Conservation (phyloP, 1,139 yeast genomes). For the Geotrichum histeridarum region DNA sequence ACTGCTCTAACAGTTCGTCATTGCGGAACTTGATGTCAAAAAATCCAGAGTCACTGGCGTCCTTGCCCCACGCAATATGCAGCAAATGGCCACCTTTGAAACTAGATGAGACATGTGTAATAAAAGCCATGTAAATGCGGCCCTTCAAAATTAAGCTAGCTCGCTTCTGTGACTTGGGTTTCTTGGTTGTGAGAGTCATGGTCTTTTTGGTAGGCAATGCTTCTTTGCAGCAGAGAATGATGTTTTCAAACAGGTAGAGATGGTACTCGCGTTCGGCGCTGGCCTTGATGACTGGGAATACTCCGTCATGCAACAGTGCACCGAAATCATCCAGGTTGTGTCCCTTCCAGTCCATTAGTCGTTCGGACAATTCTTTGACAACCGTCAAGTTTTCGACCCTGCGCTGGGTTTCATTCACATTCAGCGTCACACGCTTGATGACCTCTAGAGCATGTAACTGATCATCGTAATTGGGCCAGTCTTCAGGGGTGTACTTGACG, state of each 20-base stretch:
- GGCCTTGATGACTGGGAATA: slow-evolving; percentile 65
- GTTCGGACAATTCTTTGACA: slow-evolving; percentile 59
- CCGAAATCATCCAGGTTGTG: slow-evolving; percentile 80
- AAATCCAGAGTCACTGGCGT: slow-evolving; percentile 37
- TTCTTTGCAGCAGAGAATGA: slow-evolving; percentile 72
- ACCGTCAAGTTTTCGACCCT: slow-evolving; percentile 79
- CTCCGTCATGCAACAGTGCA: slow-evolving; percentile 71
- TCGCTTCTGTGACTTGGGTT: slow-evolving; percentile 24
- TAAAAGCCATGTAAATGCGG: slow-evolving; percentile 40
- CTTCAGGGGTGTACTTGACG: slow-evolving; percentile 54
- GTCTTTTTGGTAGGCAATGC: slow-evolving; percentile 32
- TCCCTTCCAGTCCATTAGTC: slow-evolving; percentile 93
- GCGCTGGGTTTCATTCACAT: slow-evolving; percentile 91
- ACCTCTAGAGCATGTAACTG: slow-evolving; percentile 64
- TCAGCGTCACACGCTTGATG: slow-evolving; percentile 68
- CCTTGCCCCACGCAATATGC: slow-evolving; percentile 37
- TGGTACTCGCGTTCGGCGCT: slow-evolving; percentile 85
- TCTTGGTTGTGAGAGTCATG: slow-evolving; percentile 30
- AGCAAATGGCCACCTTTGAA: slow-evolving; percentile 32
- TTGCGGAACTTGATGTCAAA: slow-evolving; percentile 37
- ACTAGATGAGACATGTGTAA: slow-evolving; percentile 33
- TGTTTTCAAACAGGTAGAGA: slow-evolving; percentile 82
- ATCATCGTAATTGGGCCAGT: slow-evolving; percentile 60
- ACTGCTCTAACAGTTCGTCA: slow-evolving; percentile 36
- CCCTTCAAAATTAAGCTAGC: slow-evolving; percentile 39